Conservation (phyloP, 176 grass and related monocot genomes). For the Cocos nucifera region DNA sequence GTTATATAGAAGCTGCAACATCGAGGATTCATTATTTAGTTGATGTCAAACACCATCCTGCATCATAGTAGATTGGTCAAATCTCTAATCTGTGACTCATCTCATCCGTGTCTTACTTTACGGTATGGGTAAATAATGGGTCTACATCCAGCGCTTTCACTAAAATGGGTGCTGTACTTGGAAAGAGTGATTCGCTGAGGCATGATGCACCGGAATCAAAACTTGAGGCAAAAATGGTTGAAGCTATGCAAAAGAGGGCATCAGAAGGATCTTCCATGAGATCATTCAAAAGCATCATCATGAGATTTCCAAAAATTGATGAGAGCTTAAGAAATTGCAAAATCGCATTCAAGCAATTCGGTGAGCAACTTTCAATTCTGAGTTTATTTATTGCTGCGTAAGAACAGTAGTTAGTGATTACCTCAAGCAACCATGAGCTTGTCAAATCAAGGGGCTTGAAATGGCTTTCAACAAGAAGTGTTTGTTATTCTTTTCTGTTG, state of each 20-base stretch:
- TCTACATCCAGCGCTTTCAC: background rate
- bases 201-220: conserved; percentile 31
- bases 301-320: conserved; percentile 85
- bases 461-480: too few species aligned
- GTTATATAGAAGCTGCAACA: too few species aligned
- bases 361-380: conserved; percentile 26
- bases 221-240: conserved; percentile 72
- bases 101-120: background rate
- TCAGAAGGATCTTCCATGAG: conserved; percentile 49
- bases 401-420: too few species aligned
- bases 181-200: conserved; percentile 30
- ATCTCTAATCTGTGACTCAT: background rate
- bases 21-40: too few species aligned
- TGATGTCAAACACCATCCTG: background rate
- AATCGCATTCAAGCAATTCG: conserved; percentile 75
- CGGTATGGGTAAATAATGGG: background rate
- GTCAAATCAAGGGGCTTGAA: too few species aligned
- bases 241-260: conserved; percentile 65
- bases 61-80: background rate
- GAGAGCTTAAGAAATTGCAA: conserved; percentile 88
- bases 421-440: too few species aligned
- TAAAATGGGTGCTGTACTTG: conserved; percentile 61
- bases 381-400: too few species aligned
- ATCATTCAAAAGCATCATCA: conserved; percentile 65
- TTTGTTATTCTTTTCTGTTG: too few species aligned